Percentiles rank a stretch among this genome's conserved stretches.
phyloP scores from a whole-genome alignment of 139 green algal species.

The Micractinium conductrix region DNA sequence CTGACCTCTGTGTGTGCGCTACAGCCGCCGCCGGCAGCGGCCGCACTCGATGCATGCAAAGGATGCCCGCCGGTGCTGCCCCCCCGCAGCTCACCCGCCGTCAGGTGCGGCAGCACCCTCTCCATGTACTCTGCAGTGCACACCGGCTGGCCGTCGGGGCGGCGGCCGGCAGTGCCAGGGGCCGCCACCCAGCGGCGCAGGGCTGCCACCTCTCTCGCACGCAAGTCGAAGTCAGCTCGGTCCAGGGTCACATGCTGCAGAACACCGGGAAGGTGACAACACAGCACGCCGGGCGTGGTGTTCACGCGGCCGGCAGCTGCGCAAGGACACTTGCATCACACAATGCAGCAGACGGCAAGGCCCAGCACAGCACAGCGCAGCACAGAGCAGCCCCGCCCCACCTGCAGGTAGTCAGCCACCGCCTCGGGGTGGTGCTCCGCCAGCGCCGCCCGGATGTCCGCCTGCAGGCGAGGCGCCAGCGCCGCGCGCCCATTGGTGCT shows the following conservation, averaged over 20 bases:
- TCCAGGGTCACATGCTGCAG: constrained; percentile 7
- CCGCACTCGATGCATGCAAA: too few species aligned
- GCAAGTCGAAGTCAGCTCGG: neutral
- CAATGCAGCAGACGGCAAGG: neutral
- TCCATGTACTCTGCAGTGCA: constrained; percentile 15
- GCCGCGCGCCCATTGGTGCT: neutral
- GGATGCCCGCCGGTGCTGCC: too few species aligned
- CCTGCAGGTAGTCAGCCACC: constrained; percentile 54
- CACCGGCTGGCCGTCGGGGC: neutral
- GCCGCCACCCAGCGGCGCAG: constrained; percentile 38
- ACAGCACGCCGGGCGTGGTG: too few species aligned
- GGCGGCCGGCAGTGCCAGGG: constrained; percentile 39
- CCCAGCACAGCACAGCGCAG: neutral
- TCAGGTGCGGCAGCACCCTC: constrained; percentile 2
- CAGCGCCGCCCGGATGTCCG: constrained; percentile 59
- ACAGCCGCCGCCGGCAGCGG: too few species aligned
- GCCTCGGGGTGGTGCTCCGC: constrained; percentile 49
- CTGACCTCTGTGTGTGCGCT: too few species aligned
- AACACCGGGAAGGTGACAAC: too few species aligned
- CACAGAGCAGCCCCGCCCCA: too few species aligned
- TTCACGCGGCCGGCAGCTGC: neutral
- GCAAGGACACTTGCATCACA: neutral
- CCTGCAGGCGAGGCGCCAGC: constrained; percentile 57
- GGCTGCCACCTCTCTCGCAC: neutral
- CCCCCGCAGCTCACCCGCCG: too few species aligned